Conservation (phyloP, 2,329 filamentous ascomycete genomes). For the Arthroderma sp. region DNA sequence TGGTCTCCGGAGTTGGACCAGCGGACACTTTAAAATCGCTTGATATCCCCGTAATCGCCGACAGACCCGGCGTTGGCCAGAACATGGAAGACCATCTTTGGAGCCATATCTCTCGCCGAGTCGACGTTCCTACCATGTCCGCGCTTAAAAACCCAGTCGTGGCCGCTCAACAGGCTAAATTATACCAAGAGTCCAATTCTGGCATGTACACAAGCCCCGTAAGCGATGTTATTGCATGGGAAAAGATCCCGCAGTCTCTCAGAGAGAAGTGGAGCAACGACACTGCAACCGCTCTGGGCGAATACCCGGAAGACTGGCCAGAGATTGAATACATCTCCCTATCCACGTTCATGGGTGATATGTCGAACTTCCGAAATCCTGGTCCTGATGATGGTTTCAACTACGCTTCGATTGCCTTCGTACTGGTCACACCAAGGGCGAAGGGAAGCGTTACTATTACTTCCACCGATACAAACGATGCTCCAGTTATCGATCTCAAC, state of each 20-base stretch:
- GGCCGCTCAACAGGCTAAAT: background rate
- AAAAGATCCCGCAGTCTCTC: conserved; percentile 17
- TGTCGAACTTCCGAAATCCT: conserved; percentile 13
- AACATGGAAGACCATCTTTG: conserved; percentile 14
- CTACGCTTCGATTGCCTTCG: conserved; percentile 21
- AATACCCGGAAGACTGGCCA: conserved; percentile 26
- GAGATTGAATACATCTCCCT: conserved; percentile 24
- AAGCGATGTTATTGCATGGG: conserved; percentile 20
- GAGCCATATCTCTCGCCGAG: background rate
- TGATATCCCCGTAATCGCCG: conserved; percentile 14
- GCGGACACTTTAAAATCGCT: conserved; percentile 10
- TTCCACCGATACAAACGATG: conserved; percentile 20
- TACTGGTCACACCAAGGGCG: conserved; percentile 30
- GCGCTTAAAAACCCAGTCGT: conserved; percentile 11
- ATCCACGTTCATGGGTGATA: conserved; percentile 19
- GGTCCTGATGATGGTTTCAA: conserved; percentile 20
- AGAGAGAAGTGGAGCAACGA: conserved; percentile 12
- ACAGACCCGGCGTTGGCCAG: conserved; percentile 22
- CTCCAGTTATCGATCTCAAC: conserved; percentile 35
- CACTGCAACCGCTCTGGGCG: conserved; percentile 14
- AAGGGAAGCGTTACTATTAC: conserved; percentile 33
- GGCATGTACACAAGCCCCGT: conserved; percentile 13
- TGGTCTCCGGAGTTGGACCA: conserved; percentile 39
- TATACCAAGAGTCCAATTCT: background rate
- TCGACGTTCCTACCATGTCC: conserved; percentile 5